A percentile compares a stretch with the other conserved stretches of the same genome.
Conservation (phyloP, 768 basidiomycete species). For the Suillus americanus region DNA sequence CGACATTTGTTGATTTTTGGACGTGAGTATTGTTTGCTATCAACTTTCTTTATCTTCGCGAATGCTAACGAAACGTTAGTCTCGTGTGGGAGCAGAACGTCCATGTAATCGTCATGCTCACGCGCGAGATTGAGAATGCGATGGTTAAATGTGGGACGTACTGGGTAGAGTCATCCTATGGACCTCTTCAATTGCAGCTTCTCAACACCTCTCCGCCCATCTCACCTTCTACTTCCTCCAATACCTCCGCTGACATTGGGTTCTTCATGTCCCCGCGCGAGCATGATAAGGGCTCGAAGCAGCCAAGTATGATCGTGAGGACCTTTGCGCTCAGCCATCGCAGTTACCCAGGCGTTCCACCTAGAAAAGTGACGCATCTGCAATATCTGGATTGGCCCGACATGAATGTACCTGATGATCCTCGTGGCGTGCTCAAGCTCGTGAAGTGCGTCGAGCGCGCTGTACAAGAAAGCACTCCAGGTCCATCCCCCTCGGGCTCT, state of each 20-base stretch:
- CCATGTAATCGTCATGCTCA: slow-evolving; percentile 95
- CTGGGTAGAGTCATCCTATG: slow-evolving; percentile 73
- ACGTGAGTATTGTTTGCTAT: slow-evolving; percentile 54
- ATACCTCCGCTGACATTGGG: slow-evolving; percentile 30
- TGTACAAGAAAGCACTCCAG: slow-evolving; percentile 27
- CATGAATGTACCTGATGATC: slow-evolving; percentile 89
- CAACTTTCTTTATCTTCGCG: not conserved
- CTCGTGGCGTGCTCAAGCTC: slow-evolving; percentile 70
- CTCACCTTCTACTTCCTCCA: slow-evolving; percentile 33
- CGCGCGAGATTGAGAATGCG: slow-evolving; percentile 85
- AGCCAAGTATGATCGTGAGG: slow-evolving; percentile 47
- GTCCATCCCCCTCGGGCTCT: slow-evolving; percentile 23
- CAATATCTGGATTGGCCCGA: slow-evolving; percentile 98
- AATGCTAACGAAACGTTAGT: slow-evolving; percentile 33
- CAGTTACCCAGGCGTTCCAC: slow-evolving; percentile 54
- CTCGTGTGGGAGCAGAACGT: slow-evolving; percentile 95
- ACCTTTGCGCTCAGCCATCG: slow-evolving; percentile 69
- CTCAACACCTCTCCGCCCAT: slow-evolving; percentile 43
- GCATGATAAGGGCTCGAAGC: slow-evolving; percentile 11
- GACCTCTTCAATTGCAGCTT: slow-evolving; percentile 63
- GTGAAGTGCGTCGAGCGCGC: slow-evolving; percentile 62
- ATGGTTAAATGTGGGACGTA: slow-evolving; percentile 90
- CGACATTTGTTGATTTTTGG: slow-evolving; percentile 94
- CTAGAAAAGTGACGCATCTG: slow-evolving; percentile 77
- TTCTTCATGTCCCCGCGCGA: slow-evolving; percentile 44